Evolutionary conservation across 495 filamentous ascomycete species (phyloP), one percentile per base, ranked within the genome.

Genomic region (Neurospora intermedia): DNA sequence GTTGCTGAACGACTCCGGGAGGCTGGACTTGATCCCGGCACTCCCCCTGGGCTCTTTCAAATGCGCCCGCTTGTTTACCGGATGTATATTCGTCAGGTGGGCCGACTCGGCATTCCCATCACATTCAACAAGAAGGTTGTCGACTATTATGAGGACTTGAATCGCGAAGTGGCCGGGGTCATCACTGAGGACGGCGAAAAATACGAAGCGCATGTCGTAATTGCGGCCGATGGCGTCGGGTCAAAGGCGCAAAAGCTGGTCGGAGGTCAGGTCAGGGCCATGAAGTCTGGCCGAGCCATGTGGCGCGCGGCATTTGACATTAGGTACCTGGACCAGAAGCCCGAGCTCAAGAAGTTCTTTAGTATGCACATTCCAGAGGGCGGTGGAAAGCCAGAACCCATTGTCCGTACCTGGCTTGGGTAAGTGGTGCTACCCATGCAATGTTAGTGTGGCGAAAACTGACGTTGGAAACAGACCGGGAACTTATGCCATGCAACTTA

Each of bases 211-310:
- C 87, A 91, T 77, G 71, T 90, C 1, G 81, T 90, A 6, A 84
- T 91, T 69, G 88, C 88, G 4, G 88, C 89, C 3, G 89, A 91
- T 79, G 89, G 88, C 16, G 81, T 89, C 7, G 84, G 85, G 13
- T 84, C 85, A 43, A 85, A 84, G 74, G 86, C 86, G 18, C 82
- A 84, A 69, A 82, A 78, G 43, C 74, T 87, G 1, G 84, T 87
- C 18, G 82, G 82, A 16, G 88, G 88, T 4, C 80, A 87, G 73
- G 84, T 87, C 5, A 76, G 82, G 18, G 84, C 84, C 20, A 81
- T 80, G 75, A 83, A 82, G 70, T 82, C 82, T 3, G 85, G 86
- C 16, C 76, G 85, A 48, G 86, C 86, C 31, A 87, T 88, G 84
- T 87, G 83, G 84, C 82, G 85, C 31, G 85, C 85, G 66, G 84